Evolutionary conservation across 2,329 filamentous ascomycete genomes (phyloP).

Genomic region (Fusarium lyarnte): DNA sequence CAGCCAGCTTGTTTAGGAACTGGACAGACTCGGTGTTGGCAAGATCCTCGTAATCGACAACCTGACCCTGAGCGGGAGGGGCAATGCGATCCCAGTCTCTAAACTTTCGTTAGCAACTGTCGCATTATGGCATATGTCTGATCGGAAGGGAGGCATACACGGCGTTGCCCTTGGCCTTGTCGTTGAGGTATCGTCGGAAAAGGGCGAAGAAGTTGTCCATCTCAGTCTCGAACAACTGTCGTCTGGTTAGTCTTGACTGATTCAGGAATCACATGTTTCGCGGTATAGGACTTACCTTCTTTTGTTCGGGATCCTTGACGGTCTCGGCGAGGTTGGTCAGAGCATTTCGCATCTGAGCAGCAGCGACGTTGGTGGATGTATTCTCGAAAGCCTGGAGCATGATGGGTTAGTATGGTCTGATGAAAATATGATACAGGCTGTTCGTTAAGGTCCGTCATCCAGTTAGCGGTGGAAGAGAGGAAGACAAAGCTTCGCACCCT

Average conservation of each 20-base stretch:
- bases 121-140: background rate
- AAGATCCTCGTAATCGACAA: slow-evolving; percentile 92
- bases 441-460: background rate
- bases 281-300: slow-evolving; percentile 73
- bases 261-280: background rate
- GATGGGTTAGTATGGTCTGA: slow-evolving; percentile 39
- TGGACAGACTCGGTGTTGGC: slow-evolving; percentile 89
- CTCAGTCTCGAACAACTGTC: slow-evolving; percentile 92
- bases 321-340: slow-evolving; percentile 92
- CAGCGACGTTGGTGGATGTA: slow-evolving; percentile 96
- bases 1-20: slow-evolving; percentile 96
- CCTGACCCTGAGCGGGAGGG: slow-evolving; percentile 90
- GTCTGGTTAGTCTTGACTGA: slow-evolving; percentile 6
- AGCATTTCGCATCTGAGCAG: slow-evolving; percentile 98
- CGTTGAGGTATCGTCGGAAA: slow-evolving; percentile 97
- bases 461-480: background rate
- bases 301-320: slow-evolving; percentile 81
- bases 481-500: background rate
- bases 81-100: slow-evolving; percentile 98
- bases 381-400: slow-evolving; percentile 90
- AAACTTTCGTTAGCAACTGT: slow-evolving; percentile 40
- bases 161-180: slow-evolving; percentile 97
- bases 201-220: slow-evolving; percentile 99
- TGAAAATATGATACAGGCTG: background rate
- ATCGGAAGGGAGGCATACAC: slow-evolving; percentile 64